These are phyloP conservation scores for Coemansia sp. DNA, from an alignment of 192 early-diverging fungal genomes.

Conservation along the genomic window DNA sequence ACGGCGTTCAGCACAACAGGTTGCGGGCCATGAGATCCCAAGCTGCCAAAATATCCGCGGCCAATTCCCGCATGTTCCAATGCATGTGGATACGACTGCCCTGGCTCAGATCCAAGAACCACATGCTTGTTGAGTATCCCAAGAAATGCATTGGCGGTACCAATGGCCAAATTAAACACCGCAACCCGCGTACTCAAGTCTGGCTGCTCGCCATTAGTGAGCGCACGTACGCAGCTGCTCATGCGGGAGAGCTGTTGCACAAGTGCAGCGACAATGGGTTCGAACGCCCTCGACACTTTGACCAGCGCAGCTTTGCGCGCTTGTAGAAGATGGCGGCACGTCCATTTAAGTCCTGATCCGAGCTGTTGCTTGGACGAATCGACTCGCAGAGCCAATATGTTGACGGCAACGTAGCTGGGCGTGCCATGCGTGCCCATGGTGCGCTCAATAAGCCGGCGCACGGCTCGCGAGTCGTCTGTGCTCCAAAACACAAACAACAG, in stretches of 20 bases:
- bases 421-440: conserved; percentile 1
- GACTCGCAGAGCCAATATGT: conserved; percentile 25
- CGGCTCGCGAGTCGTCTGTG: conserved; percentile 13
- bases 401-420: conserved; percentile 13
- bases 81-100: conserved; percentile 9
- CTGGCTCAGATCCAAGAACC: neutral
- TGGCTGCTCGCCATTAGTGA: neutral
- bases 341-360: conserved; percentile 31
- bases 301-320: conserved; percentile 17
- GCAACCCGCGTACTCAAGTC: neutral
- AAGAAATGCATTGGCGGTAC: conserved; percentile 26
- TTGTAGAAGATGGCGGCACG: conserved; percentile 22
- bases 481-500: conserved; percentile 44
- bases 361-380: conserved; percentile 35
- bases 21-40: neutral
- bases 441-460: conserved; percentile 23
- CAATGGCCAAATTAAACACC: conserved; percentile 32
- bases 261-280: conserved; percentile 10
- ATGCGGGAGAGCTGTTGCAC: conserved; percentile 27
- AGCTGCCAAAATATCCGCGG: conserved; percentile 20
- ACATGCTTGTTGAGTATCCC: conserved; percentile 16
- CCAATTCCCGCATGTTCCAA: neutral
- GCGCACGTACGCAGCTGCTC: conserved; percentile 12
- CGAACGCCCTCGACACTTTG: conserved; percentile 20
- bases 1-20: conserved; percentile 6